phyloP scores from a whole-genome alignment of 78 protist species.

The Polysphondylium violaceum region DNA sequence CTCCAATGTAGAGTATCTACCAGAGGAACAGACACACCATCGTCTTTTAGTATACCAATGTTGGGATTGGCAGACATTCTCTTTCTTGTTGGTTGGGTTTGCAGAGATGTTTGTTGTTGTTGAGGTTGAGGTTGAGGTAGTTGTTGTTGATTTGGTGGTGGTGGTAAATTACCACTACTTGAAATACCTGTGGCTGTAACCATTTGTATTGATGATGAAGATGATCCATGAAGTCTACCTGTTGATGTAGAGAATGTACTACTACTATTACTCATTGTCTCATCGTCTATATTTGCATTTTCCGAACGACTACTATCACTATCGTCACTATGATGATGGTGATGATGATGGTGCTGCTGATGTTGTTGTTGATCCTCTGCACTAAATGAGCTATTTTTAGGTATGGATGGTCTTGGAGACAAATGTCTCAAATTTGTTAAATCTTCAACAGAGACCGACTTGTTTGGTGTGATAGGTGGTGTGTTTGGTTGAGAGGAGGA shows the following conservation, averaged over 20 bases:
- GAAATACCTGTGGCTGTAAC: no score
- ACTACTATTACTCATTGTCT: slow-evolving; percentile 15
- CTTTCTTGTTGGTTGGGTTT: no score
- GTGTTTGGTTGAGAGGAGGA: background rate
- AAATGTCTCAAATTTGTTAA: no score
- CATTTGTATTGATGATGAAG: no score
- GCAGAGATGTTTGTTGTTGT: no score
- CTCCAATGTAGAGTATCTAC: slow-evolving; percentile 80
- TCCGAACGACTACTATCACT: slow-evolving; percentile 63
- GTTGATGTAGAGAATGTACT: slow-evolving; percentile 32
- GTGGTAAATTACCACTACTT: background rate
- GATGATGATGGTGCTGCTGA: background rate
- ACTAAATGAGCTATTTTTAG: slow-evolving; percentile 2
- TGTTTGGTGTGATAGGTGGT: slow-evolving; percentile 7
- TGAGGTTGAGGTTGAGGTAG: background rate
- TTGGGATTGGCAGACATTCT: slow-evolving; percentile 8
- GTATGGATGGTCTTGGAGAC: background rate
- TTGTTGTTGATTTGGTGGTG: no score
- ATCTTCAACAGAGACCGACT: background rate
- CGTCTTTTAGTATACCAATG: slow-evolving; percentile 52
- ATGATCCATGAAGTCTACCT: background rate
- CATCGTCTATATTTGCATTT: slow-evolving; percentile 27
- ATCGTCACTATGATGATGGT: slow-evolving; percentile 19
- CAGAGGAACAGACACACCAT: slow-evolving; percentile 10
- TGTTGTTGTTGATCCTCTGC: background rate